Evolutionary conservation across 345 rosid genomes (phyloP), one percentile per base, ranked within the genome.

Genomic region (Firmiana major): DNA sequence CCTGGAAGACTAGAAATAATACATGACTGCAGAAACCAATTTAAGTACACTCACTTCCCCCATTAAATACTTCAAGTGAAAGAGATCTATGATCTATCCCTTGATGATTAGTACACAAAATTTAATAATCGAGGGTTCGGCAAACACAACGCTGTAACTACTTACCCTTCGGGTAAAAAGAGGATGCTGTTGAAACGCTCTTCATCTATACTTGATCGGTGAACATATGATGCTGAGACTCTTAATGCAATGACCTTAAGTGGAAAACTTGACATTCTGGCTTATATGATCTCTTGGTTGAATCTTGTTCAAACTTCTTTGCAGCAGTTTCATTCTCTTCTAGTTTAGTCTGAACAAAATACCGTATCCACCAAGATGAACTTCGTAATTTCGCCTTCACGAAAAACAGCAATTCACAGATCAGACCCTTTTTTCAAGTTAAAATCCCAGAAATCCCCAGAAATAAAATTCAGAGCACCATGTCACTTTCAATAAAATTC

Each of bases 221-320:
- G 17, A 43, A 48, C 31, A n/a, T 17, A 17, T 19, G 71, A 16
- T 75, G 71, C 46, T 5, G 36, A 72, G 38, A 36, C 63, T 55
- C 71, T 89, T 82, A 88, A 62, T 58, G 80, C 43, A 79, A 75
- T 17, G 97, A 83, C 77, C 88, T 88, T 58, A 95, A 83, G 82
- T 93, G 99, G 88, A 95, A 95, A 81, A 95, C 87, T 83, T 92
- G 98, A 80, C 99, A 93, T 69, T 85, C 84, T 9, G 97, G 91
- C 79, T 84, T 85, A 75, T 93, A 90, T 31, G 94, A 84, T 70
- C 17, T 81, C 88, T 89, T 93, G 21, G 55, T 38, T 8, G 89
- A 83, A 71, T 89, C 92, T 76, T 91, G 90, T 73, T 91, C 93
- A 49, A 95, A 95, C 87, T 95, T 95, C 86, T 93, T 93, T 7